Conservation (phyloP, 257 asterid genomes). For the Sherardia arvensis region DNA sequence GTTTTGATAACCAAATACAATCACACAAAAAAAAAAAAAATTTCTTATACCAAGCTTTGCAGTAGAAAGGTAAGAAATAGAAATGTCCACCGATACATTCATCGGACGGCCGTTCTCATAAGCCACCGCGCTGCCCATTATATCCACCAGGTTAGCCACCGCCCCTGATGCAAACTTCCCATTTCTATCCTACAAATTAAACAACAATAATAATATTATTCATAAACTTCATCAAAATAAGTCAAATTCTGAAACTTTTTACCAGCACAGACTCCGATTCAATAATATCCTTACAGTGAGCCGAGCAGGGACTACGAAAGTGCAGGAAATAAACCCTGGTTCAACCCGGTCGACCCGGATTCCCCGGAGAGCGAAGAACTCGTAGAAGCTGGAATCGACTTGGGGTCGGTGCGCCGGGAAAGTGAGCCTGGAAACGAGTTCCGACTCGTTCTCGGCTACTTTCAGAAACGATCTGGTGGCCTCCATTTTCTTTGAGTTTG, state of each 20-base stretch:
- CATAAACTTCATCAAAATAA: not conserved
- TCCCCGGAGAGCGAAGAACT: slow-evolving; percentile 46
- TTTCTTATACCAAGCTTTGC: slow-evolving; percentile 53
- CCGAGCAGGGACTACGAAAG: slow-evolving; percentile 69
- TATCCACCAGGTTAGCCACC: slow-evolving; percentile 53
- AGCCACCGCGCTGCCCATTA: slow-evolving; percentile 55
- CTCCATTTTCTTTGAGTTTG: too few species aligned
- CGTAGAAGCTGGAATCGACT: slow-evolving; percentile 52
- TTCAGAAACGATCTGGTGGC: too few species aligned
- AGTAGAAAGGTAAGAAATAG: slow-evolving; percentile 49
- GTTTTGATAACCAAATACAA: not conserved
- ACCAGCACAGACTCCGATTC: too few species aligned
- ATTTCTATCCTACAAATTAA: slow-evolving; percentile 39
- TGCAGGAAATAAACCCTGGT: slow-evolving; percentile 45
- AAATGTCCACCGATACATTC: slow-evolving; percentile 72
- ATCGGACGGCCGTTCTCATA: slow-evolving; percentile 39
- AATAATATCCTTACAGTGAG: slow-evolving; percentile 40
- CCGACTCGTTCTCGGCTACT: too few species aligned
- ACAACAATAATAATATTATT: too few species aligned
- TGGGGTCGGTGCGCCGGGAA: slow-evolving; percentile 42
- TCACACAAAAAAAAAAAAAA: not conserved
- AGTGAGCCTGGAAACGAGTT: slow-evolving; percentile 31
- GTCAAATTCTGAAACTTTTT: not conserved
- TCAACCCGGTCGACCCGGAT: slow-evolving; percentile 46
- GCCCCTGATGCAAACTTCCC: slow-evolving; percentile 59